Percentiles rank a stretch among this genome's conserved stretches.
Evolutionary conservation across 108 stramenopile species (phyloP).

Genomic region (Cafeteria roenbergensis): DNA sequence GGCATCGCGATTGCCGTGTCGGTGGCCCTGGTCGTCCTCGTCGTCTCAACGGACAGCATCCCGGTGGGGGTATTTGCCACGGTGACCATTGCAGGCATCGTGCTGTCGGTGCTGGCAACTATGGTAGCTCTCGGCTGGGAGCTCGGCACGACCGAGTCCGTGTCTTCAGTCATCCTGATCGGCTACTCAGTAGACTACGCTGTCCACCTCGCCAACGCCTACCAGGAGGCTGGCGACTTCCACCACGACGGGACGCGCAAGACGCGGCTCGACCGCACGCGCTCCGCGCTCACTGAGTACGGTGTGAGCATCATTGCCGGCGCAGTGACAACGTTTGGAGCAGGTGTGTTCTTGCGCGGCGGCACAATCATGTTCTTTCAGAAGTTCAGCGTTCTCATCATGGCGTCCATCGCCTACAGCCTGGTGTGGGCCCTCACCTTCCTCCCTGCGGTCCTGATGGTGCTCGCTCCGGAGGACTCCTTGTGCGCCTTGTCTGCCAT

Average conservation of each 20-base stretch:
- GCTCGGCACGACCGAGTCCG: slow-evolving; percentile 23
- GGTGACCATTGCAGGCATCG: slow-evolving; percentile 17
- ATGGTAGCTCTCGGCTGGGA: slow-evolving; percentile 16
- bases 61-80: slow-evolving; percentile 14
- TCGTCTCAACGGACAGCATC: slow-evolving; percentile 22
- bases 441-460: background rate
- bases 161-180: slow-evolving; percentile 27
- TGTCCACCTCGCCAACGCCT: slow-evolving; percentile 20
- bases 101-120: slow-evolving; percentile 18
- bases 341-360: background rate
- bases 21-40: slow-evolving; percentile 22
- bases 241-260: no score
- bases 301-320: background rate
- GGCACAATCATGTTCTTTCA: background rate
- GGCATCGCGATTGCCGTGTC: slow-evolving; percentile 26
- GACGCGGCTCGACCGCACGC: background rate
- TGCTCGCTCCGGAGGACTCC: background rate
- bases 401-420: background rate
- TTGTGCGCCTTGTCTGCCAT: no score
- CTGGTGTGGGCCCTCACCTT: background rate
- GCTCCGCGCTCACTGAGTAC: background rate
- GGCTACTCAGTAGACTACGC: slow-evolving; percentile 30
- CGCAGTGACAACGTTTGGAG: background rate
- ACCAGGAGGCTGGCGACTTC: no score
- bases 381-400: background rate